Base-by-base conservation (phyloP, 306 rosid species). In the Cucumis hystrix region DNA sequence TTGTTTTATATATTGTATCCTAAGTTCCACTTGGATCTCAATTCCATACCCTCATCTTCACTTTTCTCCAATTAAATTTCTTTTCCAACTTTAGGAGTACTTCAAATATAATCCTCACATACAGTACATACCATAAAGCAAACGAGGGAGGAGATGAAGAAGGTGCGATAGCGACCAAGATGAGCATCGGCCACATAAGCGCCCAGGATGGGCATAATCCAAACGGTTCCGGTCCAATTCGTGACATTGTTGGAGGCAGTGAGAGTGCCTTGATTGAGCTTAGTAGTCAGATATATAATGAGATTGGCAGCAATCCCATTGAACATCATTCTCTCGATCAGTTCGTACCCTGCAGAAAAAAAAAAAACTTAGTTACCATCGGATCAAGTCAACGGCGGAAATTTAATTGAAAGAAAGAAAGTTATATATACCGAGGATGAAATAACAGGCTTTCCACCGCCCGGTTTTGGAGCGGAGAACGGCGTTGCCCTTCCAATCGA, bases 121-220 rank as follows among this genome's bases (percentile, higher is more conserved):
- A 28, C 3, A 28, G 30, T 28, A 28, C 30, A 28, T 28, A 91
- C 98, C 45, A 81, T 67, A 23, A 94, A 86, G 75, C 90, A 90
- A 43, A 90, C 59, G 17, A 37, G 8, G 11, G 88, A 82, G 23
- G 98, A 88, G 35, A 80, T 52, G 49, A 87, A 62, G 69, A 91
- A 91, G 3, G 98, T 94, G 87, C 88, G 86, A 15, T 88, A 94
- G 28, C 97, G 94, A 6, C 97, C 97, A 16, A 91, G 93, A 63
- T 83, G 85, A 69, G 97, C 91, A 8, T 94, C 96, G 0, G 97
- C 98, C 15, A 91, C 69, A 7, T 87, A 94, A 28, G 98, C 97
- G 0, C 98, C 98, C 78, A 94, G 81, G 73, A 91, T 81, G 57
- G 96, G 97, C 59, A 92, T 94, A 3, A 91, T 84, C 92, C 96